Base-by-base conservation (phyloP, 1,284 basidiomycete genomes). In the Cutaneotrichosporon sp. region DNA sequence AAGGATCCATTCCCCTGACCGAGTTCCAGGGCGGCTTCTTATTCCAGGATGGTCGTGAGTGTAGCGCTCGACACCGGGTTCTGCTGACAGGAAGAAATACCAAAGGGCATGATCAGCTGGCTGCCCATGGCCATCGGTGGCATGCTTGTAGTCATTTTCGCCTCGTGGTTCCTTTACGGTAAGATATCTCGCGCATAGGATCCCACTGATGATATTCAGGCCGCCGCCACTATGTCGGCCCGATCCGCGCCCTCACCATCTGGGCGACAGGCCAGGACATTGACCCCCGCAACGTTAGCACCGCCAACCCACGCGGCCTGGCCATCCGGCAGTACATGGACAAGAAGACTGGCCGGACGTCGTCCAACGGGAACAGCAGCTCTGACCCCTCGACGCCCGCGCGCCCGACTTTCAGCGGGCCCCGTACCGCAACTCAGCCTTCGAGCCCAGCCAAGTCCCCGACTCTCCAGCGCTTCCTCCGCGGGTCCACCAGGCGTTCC, bases 191-290 rank as follows among this genome's bases (percentile, higher is more conserved):
- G n/a, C 14, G 4, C 24, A 14, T 18, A 8, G 18, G 0, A 25
- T 13, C 11, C 1, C 10, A 4, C 38, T 42, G n/a, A 42, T n/a
- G n/a, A n/a, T n/a, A 20, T 6, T 10, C 38, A 54, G 57, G 58
- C n/a, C 58, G 58, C 29, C 58, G 51, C 11, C 69, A 79, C 55
- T 79, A 75, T 53, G 72, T 74, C 16, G 77, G 77, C 7, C 77
- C 77, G 1, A 76, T 79, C 29, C 68, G 71, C 55, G 72, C 75
- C 3, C 54, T 79, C 33, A 79, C 77, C 1, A 76, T 75, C 56
- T 79, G 77, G 77, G 68, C 75, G 38, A 72, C 76, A 11, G 77
- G 77, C 16, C 70, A 75, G 14, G 76, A 75, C 50, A 75, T 79
- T 18, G 74, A 77, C 57, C 65, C 58, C 6, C 36, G 36, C 5